phyloP scores from a whole-genome alignment of 1,139 yeast species.

The Kodamaea suecica region DNA sequence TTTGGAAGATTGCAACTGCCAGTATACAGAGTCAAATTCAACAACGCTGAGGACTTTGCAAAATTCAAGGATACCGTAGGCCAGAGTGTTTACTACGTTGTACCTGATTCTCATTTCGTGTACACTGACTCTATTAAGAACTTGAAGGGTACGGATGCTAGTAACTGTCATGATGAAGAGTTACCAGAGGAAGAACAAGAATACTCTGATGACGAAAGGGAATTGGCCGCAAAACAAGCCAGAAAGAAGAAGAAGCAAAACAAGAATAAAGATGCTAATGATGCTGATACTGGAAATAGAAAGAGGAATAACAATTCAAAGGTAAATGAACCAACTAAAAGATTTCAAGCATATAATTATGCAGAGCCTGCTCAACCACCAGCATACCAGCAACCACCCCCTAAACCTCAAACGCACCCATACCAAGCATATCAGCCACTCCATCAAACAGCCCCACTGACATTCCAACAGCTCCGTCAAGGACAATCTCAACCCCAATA shows the following conservation, averaged over 20 bases:
- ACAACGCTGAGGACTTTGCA: constrained; percentile 48
- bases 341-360: constrained; percentile 26
- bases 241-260: constrained; percentile 51
- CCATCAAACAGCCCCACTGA: constrained; percentile 8
- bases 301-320: constrained; percentile 7
- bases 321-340: constrained; percentile 9
- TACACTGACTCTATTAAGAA: constrained; percentile 70
- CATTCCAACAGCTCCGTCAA: constrained; percentile 7
- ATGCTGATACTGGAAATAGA: constrained; percentile 9
- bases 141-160: constrained; percentile 88
- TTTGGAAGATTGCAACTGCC: constrained; percentile 91
- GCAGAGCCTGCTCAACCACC: constrained; percentile 14
- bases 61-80: constrained; percentile 51
- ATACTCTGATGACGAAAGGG: constrained; percentile 90
- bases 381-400: constrained; percentile 11
- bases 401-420: constrained; percentile 8
- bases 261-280: constrained; percentile 14
- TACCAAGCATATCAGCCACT: constrained; percentile 15
- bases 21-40: constrained; percentile 70
- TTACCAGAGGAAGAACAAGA: constrained; percentile 91
- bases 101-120: constrained; percentile 74
- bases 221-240: constrained; percentile 56
- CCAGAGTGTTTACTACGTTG: constrained; percentile 66
- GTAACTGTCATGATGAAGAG: constrained; percentile 93
- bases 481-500: constrained; percentile 7